These are phyloP conservation scores for Metschnikowia lachancei DNA, from an alignment of 805 yeast species.

Conservation along the genomic window DNA sequence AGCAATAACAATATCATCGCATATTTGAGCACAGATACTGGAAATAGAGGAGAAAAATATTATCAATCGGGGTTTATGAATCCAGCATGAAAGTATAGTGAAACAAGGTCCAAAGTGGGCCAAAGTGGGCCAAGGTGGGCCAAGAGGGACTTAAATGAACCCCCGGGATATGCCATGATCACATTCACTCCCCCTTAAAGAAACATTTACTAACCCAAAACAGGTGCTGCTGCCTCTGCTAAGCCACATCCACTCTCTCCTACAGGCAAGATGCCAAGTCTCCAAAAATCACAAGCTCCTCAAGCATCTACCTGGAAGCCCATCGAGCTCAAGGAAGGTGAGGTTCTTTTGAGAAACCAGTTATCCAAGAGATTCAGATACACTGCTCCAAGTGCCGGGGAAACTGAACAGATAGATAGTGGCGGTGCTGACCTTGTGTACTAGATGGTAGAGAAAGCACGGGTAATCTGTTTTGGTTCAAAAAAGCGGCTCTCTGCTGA, in stretches of 20 bases:
- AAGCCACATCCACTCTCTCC: constrained; percentile 41
- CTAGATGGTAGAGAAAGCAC: constrained; percentile 21
- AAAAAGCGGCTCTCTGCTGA: too few relatives aligned
- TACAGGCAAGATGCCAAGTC: constrained; percentile 41
- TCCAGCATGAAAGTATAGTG: not conserved
- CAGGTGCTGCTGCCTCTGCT: constrained; percentile 13
- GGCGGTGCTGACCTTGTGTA: constrained; percentile 77
- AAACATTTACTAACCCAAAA: not conserved
- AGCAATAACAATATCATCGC: not conserved
- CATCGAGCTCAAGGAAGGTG: constrained; percentile 42
- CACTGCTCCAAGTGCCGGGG: constrained; percentile 57
- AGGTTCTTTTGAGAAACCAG: constrained; percentile 53
- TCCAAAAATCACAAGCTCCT: constrained; percentile 6
- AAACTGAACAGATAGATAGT: constrained; percentile 69
- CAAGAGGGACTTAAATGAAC: too few relatives aligned
- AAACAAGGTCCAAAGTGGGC: not conserved
- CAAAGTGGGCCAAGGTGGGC: too few relatives aligned
- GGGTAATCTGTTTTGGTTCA: not conserved
- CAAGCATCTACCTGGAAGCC: constrained; percentile 29
- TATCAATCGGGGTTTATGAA: too few relatives aligned
- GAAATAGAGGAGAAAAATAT: too few relatives aligned
- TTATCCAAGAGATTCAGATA: constrained; percentile 77
- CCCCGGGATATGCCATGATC: too few relatives aligned
- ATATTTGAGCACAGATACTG: too few relatives aligned
- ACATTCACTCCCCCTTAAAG: not conserved